These are phyloP conservation scores for Picochlorum sp. DNA, from an alignment of 139 green algal species.

Conservation along the genomic window DNA sequence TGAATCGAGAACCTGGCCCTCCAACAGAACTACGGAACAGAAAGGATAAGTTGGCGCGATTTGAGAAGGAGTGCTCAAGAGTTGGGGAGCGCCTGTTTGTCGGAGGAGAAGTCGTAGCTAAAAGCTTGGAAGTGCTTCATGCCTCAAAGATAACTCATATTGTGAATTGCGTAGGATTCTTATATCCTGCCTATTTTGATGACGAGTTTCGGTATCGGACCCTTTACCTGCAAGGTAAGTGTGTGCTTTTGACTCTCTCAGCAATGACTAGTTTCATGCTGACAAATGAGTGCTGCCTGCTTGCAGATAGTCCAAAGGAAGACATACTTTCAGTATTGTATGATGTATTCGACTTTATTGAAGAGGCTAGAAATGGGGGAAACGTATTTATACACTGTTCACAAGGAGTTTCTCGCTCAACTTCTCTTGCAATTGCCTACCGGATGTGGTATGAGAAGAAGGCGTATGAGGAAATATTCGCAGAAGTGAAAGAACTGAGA, in stretches of 20 bases:
- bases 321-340: conserved; percentile 89
- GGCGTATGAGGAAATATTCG: conserved; percentile 76
- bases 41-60: conserved; percentile 56
- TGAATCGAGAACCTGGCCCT: conserved; percentile 42
- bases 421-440: conserved; percentile 81
- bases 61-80: conserved; percentile 59
- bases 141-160: conserved; percentile 82
- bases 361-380: conserved; percentile 36
- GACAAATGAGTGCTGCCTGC: conserved; percentile 12
- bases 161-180: conserved; percentile 90
- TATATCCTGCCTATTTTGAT: conserved; percentile 80
- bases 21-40: conserved; percentile 50
- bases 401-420: conserved; percentile 83
- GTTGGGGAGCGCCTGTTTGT: conserved; percentile 73
- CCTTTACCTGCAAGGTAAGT: conserved; percentile 83
- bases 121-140: conserved; percentile 50
- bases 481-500: conserved; percentile 59
- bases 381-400: conserved; percentile 83
- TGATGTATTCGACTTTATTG: conserved; percentile 92
- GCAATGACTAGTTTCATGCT: background rate
- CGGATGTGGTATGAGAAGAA: conserved; percentile 75
- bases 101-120: conserved; percentile 72
- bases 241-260: conserved; percentile 42
- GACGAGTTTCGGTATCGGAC: conserved; percentile 75
- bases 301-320: conserved; percentile 76